Evolutionary conservation across 116 monocot genomes (phyloP).

Genomic region (Zostera marina): DNA sequence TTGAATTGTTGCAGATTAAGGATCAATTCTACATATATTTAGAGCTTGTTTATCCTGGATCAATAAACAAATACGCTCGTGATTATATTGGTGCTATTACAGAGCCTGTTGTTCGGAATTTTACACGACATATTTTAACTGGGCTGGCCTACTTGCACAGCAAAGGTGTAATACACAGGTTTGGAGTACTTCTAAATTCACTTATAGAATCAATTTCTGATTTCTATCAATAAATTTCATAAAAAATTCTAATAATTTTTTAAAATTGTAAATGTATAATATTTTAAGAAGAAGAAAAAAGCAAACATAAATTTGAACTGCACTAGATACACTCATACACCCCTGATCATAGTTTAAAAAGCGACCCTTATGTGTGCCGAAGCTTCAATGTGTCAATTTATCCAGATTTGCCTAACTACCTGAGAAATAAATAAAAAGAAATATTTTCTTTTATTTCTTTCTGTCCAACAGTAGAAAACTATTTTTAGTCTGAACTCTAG

Average conservation of each 20-base stretch:
- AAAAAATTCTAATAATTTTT: background rate
- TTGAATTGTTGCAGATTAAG: conserved; percentile 42
- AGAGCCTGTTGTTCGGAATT: conserved; percentile 95
- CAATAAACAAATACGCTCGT: conserved; percentile 79
- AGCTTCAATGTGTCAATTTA: too few relatives aligned
- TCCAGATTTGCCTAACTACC: too few relatives aligned
- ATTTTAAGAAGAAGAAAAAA: too few relatives aligned
- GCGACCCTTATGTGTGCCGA: too few relatives aligned
- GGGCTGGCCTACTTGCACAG: conserved; percentile 88
- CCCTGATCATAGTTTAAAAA: too few relatives aligned
- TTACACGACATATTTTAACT: conserved; percentile 88
- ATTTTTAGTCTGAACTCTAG: too few relatives aligned
- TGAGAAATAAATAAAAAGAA: too few relatives aligned
- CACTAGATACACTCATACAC: too few relatives aligned
- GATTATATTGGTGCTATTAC: conserved; percentile 76
- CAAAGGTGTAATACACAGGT: conserved; percentile 85
- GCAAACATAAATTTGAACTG: too few relatives aligned
- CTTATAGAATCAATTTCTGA: background rate
- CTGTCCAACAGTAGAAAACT: too few relatives aligned
- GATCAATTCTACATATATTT: conserved; percentile 85
- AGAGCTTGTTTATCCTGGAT: conserved; percentile 91
- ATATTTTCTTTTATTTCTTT: too few relatives aligned
- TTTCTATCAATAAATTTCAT: background rate
- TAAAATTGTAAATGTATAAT: too few relatives aligned
- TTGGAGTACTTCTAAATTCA: background rate